These are phyloP conservation scores for Phoenix dactylifera DNA, from an alignment of 176 grass and related monocot species.

Conservation along the genomic window DNA sequence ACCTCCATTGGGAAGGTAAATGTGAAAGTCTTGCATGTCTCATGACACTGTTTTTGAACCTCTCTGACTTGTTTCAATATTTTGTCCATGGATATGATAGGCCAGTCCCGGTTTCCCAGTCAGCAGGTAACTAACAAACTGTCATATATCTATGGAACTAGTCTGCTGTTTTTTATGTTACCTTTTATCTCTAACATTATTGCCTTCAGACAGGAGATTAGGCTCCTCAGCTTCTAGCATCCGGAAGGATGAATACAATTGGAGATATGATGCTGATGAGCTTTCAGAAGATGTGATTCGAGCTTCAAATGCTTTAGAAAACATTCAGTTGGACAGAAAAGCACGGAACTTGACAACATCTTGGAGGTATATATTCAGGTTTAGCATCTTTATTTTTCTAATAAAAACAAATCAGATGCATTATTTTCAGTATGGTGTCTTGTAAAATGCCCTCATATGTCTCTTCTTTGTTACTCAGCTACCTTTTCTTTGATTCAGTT, in stretches of 20 bases:
- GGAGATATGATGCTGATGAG: conserved; percentile 78
- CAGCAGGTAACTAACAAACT: conserved; percentile 48
- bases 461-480: too few species aligned
- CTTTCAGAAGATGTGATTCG: conserved; percentile 80
- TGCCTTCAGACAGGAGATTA: conserved; percentile 44
- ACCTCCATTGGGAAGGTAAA: conserved; percentile 67
- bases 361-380: conserved; percentile 48
- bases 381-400: too few species aligned
- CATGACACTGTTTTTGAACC: background rate
- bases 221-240: conserved; percentile 33
- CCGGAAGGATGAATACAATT: conserved; percentile 87
- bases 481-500: too few species aligned
- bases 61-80: conserved; percentile 20
- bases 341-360: conserved; percentile 64
- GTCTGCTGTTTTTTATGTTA: conserved; percentile 2
- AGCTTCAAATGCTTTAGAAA: conserved; percentile 60
- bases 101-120: conserved; percentile 42
- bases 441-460: too few species aligned
- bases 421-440: too few species aligned
- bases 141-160: background rate
- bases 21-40: conserved; percentile 3
- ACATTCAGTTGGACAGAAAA: conserved; percentile 77
- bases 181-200: conserved; percentile 11
- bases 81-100: conserved; percentile 41
- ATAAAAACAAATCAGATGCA: too few species aligned